Percentiles rank a stretch among this genome's conserved stretches.
Evolutionary conservation across 306 rosid genomes (phyloP).

Genomic region (Vachellia collinsii): DNA sequence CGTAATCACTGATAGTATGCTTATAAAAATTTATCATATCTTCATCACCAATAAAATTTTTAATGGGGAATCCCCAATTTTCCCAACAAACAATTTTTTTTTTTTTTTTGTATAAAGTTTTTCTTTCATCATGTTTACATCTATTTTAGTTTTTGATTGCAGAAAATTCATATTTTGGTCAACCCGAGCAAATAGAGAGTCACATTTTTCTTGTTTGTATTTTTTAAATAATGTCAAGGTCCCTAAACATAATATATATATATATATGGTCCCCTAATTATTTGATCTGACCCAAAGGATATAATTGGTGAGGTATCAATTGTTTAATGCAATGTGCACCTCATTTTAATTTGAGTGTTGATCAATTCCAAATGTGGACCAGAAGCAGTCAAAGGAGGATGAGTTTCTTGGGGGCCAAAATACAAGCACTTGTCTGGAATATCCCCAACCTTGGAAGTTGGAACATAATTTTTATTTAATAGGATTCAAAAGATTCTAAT

Average conservation of each 20-base stretch:
- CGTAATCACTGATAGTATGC: too few species aligned
- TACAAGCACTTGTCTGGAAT: slow-evolving; percentile 21
- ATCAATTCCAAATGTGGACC: slow-evolving; percentile 44
- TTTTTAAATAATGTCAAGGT: slow-evolving; percentile 5
- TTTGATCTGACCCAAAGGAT: slow-evolving; percentile 7
- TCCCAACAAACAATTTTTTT: too few species aligned
- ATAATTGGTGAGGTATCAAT: background rate
- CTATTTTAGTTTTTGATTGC: background rate
- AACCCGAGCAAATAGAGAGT: background rate
- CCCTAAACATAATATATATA: slow-evolving; percentile 7
- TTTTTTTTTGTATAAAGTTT: background rate
- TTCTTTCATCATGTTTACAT: background rate
- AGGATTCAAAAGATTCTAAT: background rate
- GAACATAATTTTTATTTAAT: slow-evolving; percentile 18
- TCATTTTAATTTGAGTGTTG: slow-evolving; percentile 17
- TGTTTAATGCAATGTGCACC: background rate
- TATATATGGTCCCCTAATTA: slow-evolving; percentile 10
- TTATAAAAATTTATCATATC: too few species aligned
- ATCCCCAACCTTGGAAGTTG: slow-evolving; percentile 12
- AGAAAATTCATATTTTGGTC: background rate
- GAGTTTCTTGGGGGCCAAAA: background rate
- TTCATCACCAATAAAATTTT: too few species aligned
- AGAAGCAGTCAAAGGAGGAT: slow-evolving; percentile 34
- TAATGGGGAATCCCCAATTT: too few species aligned
- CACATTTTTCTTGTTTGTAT: background rate